A percentile compares a stretch with the other conserved stretches of the same genome.
Conservation (phyloP, 192 early-diverging fungal species). For the Podila minutissima region DNA sequence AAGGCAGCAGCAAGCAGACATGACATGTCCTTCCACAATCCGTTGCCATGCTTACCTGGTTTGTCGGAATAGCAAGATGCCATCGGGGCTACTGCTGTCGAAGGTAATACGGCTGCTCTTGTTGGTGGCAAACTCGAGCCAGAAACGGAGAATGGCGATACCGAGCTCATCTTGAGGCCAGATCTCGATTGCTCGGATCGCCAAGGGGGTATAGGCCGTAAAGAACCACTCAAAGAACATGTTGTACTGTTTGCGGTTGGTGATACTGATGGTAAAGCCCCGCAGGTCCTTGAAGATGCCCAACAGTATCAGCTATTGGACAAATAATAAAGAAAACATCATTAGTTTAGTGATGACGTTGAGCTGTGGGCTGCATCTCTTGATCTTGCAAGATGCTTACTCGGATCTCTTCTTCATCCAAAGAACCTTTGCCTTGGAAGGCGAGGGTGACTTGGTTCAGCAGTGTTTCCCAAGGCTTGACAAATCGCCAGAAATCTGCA, state of each 20-base stretch:
- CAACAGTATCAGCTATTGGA: conserved; percentile 51
- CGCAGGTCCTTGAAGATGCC: conserved; percentile 81
- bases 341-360: too few relatives aligned
- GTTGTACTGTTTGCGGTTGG: conserved; percentile 63
- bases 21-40: background rate
- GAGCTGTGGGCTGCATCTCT: too few relatives aligned
- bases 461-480: conserved; percentile 70
- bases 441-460: conserved; percentile 61
- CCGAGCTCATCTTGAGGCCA: conserved; percentile 69
- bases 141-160: conserved; percentile 80
- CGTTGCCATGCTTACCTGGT: conserved; percentile 64
- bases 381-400: background rate
- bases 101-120: conserved; percentile 82
- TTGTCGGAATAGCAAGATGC: conserved; percentile 92
- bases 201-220: conserved; percentile 68
- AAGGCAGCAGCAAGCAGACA: too few relatives aligned
- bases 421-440: conserved; percentile 18
- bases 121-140: conserved; percentile 85
- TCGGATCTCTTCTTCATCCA: conserved; percentile 32
- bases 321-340: too few relatives aligned
- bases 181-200: conserved; percentile 73
- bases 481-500: conserved; percentile 73
- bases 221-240: conserved; percentile 91
- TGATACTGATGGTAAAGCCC: conserved; percentile 77
- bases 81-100: conserved; percentile 87